Evolutionary conservation across 306 rosid genomes (phyloP), one percentile per base, ranked within the genome.

Genomic region (Medicago ruthenica): DNA sequence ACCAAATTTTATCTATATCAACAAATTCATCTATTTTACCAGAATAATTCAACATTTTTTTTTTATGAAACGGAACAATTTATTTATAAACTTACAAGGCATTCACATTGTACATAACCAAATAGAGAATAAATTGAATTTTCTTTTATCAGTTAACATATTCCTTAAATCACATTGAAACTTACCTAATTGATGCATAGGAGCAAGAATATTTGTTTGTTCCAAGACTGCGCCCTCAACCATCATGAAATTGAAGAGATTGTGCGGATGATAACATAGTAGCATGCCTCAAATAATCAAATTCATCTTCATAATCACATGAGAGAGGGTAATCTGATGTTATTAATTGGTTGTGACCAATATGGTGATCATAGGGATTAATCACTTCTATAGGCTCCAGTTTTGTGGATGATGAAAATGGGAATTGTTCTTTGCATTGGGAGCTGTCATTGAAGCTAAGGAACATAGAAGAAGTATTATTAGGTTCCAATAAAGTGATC

Each of bases 391-490:
- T 50, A 21, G 44, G 45, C 34, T 70, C 82, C 5, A 36, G 16
- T 71, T 48, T 72, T 1, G 31, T 27, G 2, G 51, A 13, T 44
- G 4, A 36, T 12, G 36, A 45, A 61, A 16, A 2, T 60, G 70
- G n/a, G 16, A 1, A 45, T 71, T 71, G 37, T 57, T 67, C 42
- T 27, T 79, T 54, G 27, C 14, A 16, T 67, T 31, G 60, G n/a
- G 39, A 8, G 17, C 14, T 51, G 11, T 48, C 55, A 15, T 73
- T 66, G 79, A 82, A 82, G 72, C 67, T 82, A 59, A 82, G 71
- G 13, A 72, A 4, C 27, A 55, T 45, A 36, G 85, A 77, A n/a
- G 71, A 65, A 76, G 76, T n/a, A 10, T 50, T 40, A 31, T 18
- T 9, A 20, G 48, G 40, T 72, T 40, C 87, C 57, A 87, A 17